Base-by-base conservation (phyloP, 768 basidiomycete genomes). In the Chalciporus sphaerocephalus region DNA sequence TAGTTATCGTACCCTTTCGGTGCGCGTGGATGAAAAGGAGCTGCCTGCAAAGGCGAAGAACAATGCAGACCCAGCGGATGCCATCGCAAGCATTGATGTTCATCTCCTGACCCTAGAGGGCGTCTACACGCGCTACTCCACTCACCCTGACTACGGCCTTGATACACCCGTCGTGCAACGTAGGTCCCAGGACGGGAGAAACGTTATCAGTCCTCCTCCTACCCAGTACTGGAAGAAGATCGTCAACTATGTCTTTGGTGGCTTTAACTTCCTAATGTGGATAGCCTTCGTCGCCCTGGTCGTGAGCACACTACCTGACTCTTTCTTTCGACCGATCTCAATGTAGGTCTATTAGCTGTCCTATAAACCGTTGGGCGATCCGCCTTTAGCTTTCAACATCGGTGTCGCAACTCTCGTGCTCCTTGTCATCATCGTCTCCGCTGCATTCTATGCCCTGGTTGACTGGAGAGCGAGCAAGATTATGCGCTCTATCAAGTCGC, bases 211-310 rank as follows among this genome's bases (percentile, higher is more conserved):
- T 16, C 69, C 75, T 0, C 75, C 74, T 0, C 69, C 66, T 0
- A 70, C 69, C 2, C 74, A 76, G 46, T 69, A 66, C 52, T 74
- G 60, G 67, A 72, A 70, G 56, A 79, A 78, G 63, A 64, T 70
- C 41, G 53, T 76, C 21, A 72, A 71, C 46, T 80, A 78, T 47
- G 51, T 80, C 37, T 75, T 81, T 44, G 75, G 78, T 28, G 79
- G 79, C 1, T 79, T 80, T 60, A 78, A 78, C 43, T 71, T 70
- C 39, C 61, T 81, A 35, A 74, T 81, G 62, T 71, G 78, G 66
- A 66, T 74, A 38, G 78, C 75, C 1, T 75, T 76, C 46, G 68
- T 79, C 35, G 57, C 73, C 32, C 71, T 71, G 0, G 35, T 69
- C 44, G 71, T 74, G 57, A 7, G 69, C n/a, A 5, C 53, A 5